Percentiles rank a stretch among this genome's conserved stretches.
Evolutionary conservation across 768 basidiomycete genomes (phyloP).

Genomic region (Rhodocollybia butyracea): DNA sequence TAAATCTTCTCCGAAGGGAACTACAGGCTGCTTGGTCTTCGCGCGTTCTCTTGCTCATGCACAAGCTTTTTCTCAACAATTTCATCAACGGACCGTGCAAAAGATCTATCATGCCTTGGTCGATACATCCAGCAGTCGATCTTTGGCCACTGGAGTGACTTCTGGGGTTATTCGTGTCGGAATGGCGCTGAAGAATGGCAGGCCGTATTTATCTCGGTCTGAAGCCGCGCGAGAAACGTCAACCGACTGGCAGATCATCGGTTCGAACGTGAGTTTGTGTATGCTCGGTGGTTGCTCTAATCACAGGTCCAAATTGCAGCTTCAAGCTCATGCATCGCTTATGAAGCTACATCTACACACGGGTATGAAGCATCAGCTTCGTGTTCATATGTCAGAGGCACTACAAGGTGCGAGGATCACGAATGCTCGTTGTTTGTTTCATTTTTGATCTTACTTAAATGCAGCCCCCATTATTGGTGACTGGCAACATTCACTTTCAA

Average conservation of each 20-base stretch:
- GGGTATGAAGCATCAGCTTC: slow-evolving; percentile 68
- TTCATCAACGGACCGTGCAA: slow-evolving; percentile 40
- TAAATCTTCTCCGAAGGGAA: slow-evolving; percentile 35
- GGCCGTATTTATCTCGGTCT: slow-evolving; percentile 30
- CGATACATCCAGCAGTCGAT: slow-evolving; percentile 45
- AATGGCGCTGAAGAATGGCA: slow-evolving; percentile 37
- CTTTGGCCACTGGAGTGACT: slow-evolving; percentile 30
- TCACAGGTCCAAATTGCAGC: background rate
- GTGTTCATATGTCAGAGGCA: slow-evolving; percentile 56
- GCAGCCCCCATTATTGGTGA: slow-evolving; percentile 71
- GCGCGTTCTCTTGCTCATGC: slow-evolving; percentile 42
- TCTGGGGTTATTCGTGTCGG: slow-evolving; percentile 39
- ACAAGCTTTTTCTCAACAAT: slow-evolving; percentile 53
- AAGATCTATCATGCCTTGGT: slow-evolving; percentile 69
- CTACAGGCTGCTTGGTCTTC: slow-evolving; percentile 61
- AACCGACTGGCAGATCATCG: slow-evolving; percentile 59
- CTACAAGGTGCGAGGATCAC: slow-evolving; percentile 37
- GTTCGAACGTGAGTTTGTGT: slow-evolving; percentile 47
- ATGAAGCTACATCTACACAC: slow-evolving; percentile 55
- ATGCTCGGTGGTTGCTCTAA: too few relatives aligned
- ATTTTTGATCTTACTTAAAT: slow-evolving; percentile 4
- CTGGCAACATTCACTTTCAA: slow-evolving; percentile 24
- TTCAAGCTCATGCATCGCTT: slow-evolving; percentile 47
- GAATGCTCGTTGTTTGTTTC: background rate
- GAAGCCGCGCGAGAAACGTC: slow-evolving; percentile 31